Percentiles rank a stretch among this genome's conserved stretches.
Conservation (phyloP, 139 green algal genomes). For the Bryopsis sp. region DNA sequence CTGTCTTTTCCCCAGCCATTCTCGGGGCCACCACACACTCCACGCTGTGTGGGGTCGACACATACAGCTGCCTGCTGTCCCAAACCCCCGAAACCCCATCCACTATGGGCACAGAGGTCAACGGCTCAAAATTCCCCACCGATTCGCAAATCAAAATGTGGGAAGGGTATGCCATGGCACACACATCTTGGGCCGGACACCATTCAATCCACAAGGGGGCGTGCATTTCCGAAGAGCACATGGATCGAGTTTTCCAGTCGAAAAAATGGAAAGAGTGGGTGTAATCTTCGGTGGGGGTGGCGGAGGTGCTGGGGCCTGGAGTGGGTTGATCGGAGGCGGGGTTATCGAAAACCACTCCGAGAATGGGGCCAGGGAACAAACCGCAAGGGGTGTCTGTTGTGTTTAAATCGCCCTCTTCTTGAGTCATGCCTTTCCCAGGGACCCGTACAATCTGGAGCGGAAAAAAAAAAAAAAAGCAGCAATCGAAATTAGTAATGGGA, state of each 20-base stretch:
- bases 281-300: neutral
- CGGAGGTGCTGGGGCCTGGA: too few relatives aligned
- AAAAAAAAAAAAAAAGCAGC: too few relatives aligned
- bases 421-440: too few relatives aligned
- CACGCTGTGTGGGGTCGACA: neutral
- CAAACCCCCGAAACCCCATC: neutral
- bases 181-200: neutral
- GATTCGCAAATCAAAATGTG: slow-evolving; percentile 8
- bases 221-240: neutral
- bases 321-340: too few relatives aligned
- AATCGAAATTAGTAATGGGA: too few relatives aligned
- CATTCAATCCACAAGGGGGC: neutral
- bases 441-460: too few relatives aligned
- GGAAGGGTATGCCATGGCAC: neutral
- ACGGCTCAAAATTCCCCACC: neutral
- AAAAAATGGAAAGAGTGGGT: slow-evolving; percentile 6
- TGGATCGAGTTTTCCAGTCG: neutral
- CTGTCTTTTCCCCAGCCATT: too few relatives aligned
- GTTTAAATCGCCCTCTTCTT: too few relatives aligned
- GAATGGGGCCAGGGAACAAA: too few relatives aligned
- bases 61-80: neutral
- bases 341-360: too few relatives aligned
- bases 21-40: slow-evolving; percentile 1
- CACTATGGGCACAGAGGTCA: neutral
- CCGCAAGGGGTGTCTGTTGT: too few relatives aligned